Conservation (phyloP, 2,329 filamentous ascomycete genomes). For the Tolypocladium ovalisporum region DNA sequence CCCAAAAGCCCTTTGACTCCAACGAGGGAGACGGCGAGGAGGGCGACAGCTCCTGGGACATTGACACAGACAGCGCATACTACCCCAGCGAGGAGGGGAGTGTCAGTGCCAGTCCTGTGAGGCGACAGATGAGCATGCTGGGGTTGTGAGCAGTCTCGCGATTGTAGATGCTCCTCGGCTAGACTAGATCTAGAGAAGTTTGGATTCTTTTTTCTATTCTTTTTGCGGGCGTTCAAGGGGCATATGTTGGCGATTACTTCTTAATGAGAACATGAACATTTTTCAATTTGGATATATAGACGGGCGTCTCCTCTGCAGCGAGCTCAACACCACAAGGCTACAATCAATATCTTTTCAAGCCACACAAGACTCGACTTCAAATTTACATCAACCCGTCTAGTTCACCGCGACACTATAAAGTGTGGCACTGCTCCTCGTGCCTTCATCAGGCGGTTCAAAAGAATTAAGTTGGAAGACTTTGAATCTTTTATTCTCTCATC, state of each 20-base stretch:
- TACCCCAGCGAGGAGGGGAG: conserved; percentile 65
- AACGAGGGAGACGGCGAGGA: conserved; percentile 38
- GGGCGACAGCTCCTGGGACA: conserved; percentile 69
- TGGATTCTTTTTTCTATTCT: neutral
- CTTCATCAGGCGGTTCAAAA: neutral
- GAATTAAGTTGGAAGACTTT: neutral
- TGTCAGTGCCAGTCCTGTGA: conserved; percentile 53
- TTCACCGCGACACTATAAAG: no score
- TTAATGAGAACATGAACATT: neutral
- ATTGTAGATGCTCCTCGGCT: neutral
- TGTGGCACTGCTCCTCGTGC: no score
- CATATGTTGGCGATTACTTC: neutral
- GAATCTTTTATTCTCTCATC: neutral
- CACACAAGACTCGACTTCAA: neutral
- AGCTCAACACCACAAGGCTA: neutral
- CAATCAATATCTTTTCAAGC: neutral
- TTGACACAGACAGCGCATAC: conserved; percentile 74
- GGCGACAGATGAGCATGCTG: conserved; percentile 63
- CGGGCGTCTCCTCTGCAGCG: neutral
- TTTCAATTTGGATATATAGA: neutral
- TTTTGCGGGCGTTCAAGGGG: neutral
- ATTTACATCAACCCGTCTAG: neutral
- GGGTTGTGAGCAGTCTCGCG: conserved; percentile 24
- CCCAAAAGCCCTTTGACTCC: conserved; percentile 78
- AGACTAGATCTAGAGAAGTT: neutral